A percentile compares a stretch with the other conserved stretches of the same genome.
Conservation (phyloP, 1,284 basidiomycete species). For the Malassezia equina region DNA sequence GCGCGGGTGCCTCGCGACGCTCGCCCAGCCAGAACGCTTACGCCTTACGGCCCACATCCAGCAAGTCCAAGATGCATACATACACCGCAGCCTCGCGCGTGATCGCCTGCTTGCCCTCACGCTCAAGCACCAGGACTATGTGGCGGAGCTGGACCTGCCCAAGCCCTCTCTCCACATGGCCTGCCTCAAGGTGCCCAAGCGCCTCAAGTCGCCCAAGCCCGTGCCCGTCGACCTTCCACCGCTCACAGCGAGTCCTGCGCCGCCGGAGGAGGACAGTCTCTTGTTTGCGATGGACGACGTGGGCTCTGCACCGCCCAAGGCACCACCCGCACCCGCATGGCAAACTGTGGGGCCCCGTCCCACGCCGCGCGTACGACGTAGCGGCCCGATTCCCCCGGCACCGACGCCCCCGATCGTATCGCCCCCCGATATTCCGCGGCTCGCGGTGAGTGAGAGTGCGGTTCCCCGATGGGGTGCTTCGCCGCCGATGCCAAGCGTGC, state of each 20-base stretch:
- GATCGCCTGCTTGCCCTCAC: slow-evolving; percentile 57
- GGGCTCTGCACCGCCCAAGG: neutral
- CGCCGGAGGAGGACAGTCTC: slow-evolving; percentile 2
- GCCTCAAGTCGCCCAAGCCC: slow-evolving; percentile 1
- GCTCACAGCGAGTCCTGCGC: neutral
- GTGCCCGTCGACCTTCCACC: neutral
- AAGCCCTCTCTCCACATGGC: slow-evolving; percentile 49
- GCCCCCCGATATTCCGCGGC: neutral
- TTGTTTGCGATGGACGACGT: slow-evolving; percentile 18
- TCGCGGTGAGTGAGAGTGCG: neutral
- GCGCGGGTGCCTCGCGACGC: slow-evolving; percentile 62
- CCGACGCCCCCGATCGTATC: neutral
- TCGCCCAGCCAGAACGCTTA: slow-evolving; percentile 60
- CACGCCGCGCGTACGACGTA: neutral
- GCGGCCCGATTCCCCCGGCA: neutral
- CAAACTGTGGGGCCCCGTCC: neutral
- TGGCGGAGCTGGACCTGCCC: slow-evolving; percentile 71
- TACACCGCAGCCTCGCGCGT: slow-evolving; percentile 59
- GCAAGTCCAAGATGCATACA: slow-evolving; percentile 59
- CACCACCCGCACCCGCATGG: slow-evolving; percentile 1
- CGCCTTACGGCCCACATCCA: slow-evolving; percentile 60
- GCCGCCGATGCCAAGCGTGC: slow-evolving; percentile 5
- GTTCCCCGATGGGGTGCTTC: neutral
- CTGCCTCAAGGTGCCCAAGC: slow-evolving; percentile 29
- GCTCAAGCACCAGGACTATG: slow-evolving; percentile 63